phyloP scores from a whole-genome alignment of 2,329 filamentous ascomycete genomes.

The Penicillium occitanis region DNA sequence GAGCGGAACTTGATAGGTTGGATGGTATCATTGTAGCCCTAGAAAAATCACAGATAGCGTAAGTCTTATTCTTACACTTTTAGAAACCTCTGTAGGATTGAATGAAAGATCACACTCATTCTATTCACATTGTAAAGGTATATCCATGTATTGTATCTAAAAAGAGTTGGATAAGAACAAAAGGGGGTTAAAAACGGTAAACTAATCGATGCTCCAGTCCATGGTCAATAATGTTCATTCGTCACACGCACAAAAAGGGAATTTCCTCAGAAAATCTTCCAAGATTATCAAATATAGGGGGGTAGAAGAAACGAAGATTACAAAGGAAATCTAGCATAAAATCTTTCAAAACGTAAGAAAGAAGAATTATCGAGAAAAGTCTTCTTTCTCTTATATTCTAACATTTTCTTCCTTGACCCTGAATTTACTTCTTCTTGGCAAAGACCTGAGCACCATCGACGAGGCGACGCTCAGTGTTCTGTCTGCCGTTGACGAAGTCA shows the following conservation, averaged over 20 bases:
- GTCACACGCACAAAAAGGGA: constrained; percentile 4
- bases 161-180: background rate
- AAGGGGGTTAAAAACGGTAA: background rate
- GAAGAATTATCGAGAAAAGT: constrained; percentile 6
- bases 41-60: background rate
- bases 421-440: constrained; percentile 42
- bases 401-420: background rate
- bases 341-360: constrained; percentile 11
- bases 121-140: constrained; percentile 8
- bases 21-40: background rate
- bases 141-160: constrained; percentile 18
- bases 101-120: background rate
- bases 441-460: constrained; percentile 63
- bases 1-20: background rate
- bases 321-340: constrained; percentile 19
- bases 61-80: background rate
- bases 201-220: constrained; percentile 9
- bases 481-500: constrained; percentile 81
- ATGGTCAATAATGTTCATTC: constrained; percentile 14
- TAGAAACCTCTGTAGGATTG: background rate
- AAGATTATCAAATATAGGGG: constrained; percentile 3
- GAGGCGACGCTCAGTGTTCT: constrained; percentile 63
- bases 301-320: constrained; percentile 4
- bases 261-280: background rate
- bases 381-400: constrained; percentile 3